Evolutionary conservation across 345 rosid species (phyloP).

Genomic region (Citrus reticulata): DNA sequence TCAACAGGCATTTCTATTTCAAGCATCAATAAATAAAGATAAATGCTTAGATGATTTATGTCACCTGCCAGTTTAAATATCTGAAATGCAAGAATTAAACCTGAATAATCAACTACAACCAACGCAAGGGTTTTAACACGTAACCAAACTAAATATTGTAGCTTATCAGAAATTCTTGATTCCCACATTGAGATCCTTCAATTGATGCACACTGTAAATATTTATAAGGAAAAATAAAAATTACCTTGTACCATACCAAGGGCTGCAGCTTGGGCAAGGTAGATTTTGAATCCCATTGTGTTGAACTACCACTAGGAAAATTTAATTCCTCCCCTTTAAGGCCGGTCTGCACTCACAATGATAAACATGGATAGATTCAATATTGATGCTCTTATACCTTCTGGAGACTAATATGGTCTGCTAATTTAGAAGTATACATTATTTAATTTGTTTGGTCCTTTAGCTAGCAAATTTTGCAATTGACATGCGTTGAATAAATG

Average conservation of each 20-base stretch:
- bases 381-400: not conserved
- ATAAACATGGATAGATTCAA: constrained; percentile 1
- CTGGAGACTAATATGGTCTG: not conserved
- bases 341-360: constrained; percentile 50
- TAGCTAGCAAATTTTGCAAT: not conserved
- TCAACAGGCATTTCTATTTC: not conserved
- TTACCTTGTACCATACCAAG: constrained; percentile 94
- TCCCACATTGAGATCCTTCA: not conserved
- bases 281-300: constrained; percentile 65
- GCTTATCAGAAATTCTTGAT: not conserved
- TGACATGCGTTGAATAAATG: constrained; percentile 3
- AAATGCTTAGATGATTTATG: not conserved
- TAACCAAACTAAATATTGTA: not conserved
- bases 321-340: constrained; percentile 85
- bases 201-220: not conserved
- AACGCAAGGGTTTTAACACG: not conserved
- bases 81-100: not conserved
- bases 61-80: not conserved
- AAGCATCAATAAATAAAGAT: not conserved
- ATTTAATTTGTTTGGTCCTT: not conserved
- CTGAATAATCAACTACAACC: not conserved
- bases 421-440: not conserved
- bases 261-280: constrained; percentile 74
- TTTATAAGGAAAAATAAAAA: not conserved
- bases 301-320: constrained; percentile 59